Conservation (phyloP, 257 asterid species). For the Forsythia viridissima region DNA sequence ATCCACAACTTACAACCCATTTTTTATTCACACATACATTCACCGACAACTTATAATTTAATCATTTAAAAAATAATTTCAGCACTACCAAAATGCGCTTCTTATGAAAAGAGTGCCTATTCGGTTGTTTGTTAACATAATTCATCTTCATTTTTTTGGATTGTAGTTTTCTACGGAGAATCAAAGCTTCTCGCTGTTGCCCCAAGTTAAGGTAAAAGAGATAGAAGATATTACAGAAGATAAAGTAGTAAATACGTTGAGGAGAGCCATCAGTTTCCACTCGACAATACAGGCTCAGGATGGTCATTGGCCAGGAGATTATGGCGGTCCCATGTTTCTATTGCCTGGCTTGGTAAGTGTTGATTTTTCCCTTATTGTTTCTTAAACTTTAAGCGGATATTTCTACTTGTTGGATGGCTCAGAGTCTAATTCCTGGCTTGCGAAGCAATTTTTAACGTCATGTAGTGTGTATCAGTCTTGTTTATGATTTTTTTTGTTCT, state of each 20-base stretch:
- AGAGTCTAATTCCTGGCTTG: too few relatives aligned
- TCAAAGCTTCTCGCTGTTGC: conserved; percentile 38
- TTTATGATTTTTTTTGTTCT: background rate
- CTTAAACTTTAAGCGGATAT: background rate
- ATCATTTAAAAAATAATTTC: too few relatives aligned
- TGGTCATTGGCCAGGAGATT: conserved; percentile 99
- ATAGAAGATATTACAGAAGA: conserved; percentile 77
- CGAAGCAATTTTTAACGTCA: background rate
- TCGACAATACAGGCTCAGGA: conserved; percentile 85
- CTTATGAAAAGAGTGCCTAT: background rate
- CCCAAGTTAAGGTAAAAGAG: conserved; percentile 74
- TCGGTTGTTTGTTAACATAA: background rate
- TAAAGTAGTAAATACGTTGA: conserved; percentile 65
- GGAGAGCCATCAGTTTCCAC: conserved; percentile 75
- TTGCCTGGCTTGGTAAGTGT: conserved; percentile 92
- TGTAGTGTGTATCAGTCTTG: background rate
- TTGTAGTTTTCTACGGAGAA: conserved; percentile 87
- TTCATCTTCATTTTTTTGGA: background rate
- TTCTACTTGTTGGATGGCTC: background rate
- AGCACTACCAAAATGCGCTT: background rate
- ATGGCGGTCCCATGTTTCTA: conserved; percentile 98
- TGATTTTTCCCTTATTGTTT: background rate
- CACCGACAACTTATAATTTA: too few relatives aligned
- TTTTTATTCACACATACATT: too few relatives aligned
- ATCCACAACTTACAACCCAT: too few relatives aligned